These are phyloP conservation scores for Mimosa bimucronata DNA, from an alignment of 306 rosid genomes.

Conservation along the genomic window DNA sequence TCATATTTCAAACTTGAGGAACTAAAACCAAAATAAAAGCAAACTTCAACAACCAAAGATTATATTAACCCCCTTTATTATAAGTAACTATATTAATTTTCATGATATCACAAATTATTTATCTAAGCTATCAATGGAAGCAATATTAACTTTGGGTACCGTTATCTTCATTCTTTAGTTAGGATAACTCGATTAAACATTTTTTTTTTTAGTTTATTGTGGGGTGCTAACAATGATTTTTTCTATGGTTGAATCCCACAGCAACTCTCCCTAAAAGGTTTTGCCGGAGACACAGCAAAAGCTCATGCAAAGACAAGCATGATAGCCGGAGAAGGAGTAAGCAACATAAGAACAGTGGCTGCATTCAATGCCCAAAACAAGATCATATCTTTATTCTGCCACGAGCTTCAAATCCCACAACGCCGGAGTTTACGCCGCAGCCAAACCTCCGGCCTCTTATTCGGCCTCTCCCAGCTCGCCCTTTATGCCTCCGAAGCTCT, in stretches of 20 bases:
- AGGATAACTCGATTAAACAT: not conserved
- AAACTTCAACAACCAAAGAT: no score
- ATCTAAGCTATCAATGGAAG: no score
- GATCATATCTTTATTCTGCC: constrained; percentile 71
- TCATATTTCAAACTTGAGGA: no score
- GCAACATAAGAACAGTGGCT: constrained; percentile 96
- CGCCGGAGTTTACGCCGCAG: constrained; percentile 82
- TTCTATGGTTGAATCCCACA: constrained; percentile 43
- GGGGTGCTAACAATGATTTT: constrained; percentile 34
- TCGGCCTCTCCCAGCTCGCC: constrained; percentile 91
- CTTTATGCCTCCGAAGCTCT: constrained; percentile 93
- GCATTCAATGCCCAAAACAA: constrained; percentile 96
- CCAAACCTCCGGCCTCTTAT: constrained; percentile 74
- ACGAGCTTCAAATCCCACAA: constrained; percentile 81
- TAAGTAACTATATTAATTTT: no score
- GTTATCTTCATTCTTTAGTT: not conserved
- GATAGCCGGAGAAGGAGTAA: constrained; percentile 99
- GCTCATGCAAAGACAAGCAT: constrained; percentile 99
- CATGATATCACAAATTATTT: no score
- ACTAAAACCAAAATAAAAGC: no score
- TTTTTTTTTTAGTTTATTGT: not conserved
- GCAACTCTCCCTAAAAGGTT: constrained; percentile 98
- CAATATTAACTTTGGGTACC: no score
- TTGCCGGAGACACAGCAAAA: constrained; percentile 98
- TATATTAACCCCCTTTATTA: no score